Conservation (phyloP, 768 basidiomycete species). For the Tremella fuciformis region DNA sequence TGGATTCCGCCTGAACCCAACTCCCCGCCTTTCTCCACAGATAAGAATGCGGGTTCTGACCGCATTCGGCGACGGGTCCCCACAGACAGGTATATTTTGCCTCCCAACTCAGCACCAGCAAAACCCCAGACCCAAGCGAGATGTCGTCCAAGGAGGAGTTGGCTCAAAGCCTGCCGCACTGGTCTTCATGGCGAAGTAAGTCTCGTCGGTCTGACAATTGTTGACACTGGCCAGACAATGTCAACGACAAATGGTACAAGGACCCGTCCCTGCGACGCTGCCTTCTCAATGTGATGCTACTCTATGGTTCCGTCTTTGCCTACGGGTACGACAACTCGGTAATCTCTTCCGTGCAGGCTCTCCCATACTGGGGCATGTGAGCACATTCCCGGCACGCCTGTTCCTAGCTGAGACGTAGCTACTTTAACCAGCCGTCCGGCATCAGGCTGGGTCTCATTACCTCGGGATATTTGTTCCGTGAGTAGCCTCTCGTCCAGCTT, state of each 20-base stretch:
- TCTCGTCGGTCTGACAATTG: not conserved
- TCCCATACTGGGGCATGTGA: not conserved
- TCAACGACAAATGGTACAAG: slow-evolving; percentile 14
- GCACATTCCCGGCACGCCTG: not conserved
- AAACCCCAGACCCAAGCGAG: no score
- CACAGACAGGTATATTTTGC: no score
- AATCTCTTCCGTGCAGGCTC: not conserved
- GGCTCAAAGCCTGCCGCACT: not conserved
- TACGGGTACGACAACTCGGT: slow-evolving; percentile 1
- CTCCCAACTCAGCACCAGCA: no score
- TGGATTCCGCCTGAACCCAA: no score
- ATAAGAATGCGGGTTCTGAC: no score
- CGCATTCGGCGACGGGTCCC: no score
- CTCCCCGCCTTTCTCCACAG: no score
- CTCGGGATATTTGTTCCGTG: slow-evolving; percentile 17
- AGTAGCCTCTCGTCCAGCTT: no score
- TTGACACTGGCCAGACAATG: slow-evolving; percentile 16
- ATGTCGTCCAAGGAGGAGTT: no score
- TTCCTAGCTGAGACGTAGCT: slow-evolving; percentile 2
- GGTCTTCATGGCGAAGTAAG: slow-evolving; percentile 2
- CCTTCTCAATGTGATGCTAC: slow-evolving; percentile 3
- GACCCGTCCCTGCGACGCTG: slow-evolving; percentile 16
- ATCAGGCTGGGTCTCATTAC: slow-evolving; percentile 32
- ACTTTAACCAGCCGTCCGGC: slow-evolving; percentile 33
- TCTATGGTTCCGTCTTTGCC: slow-evolving; percentile 16